A percentile compares a stretch with the other conserved stretches of the same genome.
phyloP scores from a whole-genome alignment of 768 basidiomycete species.

The Porphyrellus cyaneotinctus region DNA sequence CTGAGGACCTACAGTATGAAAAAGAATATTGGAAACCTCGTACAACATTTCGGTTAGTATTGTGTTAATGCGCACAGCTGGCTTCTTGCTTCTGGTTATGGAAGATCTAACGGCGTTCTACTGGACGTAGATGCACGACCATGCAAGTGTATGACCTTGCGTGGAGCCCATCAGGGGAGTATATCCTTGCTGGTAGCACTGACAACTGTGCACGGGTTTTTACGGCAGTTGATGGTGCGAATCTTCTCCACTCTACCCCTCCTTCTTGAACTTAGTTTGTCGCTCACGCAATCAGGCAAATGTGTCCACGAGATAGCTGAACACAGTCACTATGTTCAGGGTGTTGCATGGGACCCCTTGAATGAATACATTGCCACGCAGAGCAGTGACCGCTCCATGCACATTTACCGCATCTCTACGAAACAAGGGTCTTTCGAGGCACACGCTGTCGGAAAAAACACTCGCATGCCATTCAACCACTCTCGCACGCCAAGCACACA shows the following conservation, averaged over 20 bases:
- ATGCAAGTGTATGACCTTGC: conserved; percentile 98
- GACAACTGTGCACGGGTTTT: conserved; percentile 92
- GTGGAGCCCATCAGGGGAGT: conserved; percentile 95
- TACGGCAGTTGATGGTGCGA: conserved; percentile 64
- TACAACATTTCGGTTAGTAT: conserved; percentile 72
- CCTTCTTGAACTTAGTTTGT: neutral
- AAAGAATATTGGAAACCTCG: conserved; percentile 95
- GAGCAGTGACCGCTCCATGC: conserved; percentile 93
- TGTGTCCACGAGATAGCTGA: conserved; percentile 89
- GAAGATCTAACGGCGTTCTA: conserved; percentile 2
- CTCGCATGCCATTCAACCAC: conserved; percentile 64
- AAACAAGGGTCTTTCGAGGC: conserved; percentile 83
- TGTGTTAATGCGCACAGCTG: neutral
- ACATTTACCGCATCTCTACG: conserved; percentile 81
- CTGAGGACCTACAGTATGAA: conserved; percentile 81
- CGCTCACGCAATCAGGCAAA: conserved; percentile 50
- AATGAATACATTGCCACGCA: conserved; percentile 98
- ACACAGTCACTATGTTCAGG: conserved; percentile 96
- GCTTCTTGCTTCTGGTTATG: neutral
- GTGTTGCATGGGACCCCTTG: conserved; percentile 97
- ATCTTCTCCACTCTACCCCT: conserved; percentile 1
- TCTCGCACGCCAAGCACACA: conserved; percentile 65
- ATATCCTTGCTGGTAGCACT: conserved; percentile 92
- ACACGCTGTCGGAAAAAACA: conserved; percentile 87
- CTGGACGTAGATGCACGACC: conserved; percentile 67